Evolutionary conservation across 495 filamentous ascomycete species (phyloP), one percentile per base, ranked within the genome.

Genomic region (Annulohypoxylon stygium): DNA sequence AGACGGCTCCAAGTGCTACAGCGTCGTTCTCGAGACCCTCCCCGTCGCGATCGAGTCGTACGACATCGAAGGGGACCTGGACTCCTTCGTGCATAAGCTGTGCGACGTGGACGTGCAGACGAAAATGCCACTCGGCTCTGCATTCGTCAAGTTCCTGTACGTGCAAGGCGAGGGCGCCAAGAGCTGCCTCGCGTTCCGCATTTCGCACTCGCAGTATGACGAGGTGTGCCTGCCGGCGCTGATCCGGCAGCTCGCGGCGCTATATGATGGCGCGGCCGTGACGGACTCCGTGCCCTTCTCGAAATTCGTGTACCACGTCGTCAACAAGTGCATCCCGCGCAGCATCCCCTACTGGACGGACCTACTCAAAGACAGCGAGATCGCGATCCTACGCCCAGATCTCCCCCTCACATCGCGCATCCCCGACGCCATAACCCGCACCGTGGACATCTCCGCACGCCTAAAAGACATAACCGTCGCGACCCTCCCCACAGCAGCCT

Each of bases 151-250:
- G 62, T 89, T 91, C 76, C 83, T 88, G 48, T 83, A 90, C 53
- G 82, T 91, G 65, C 83, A 83, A 60, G 82, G 84, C 67, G 84
- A 83, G 59, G 76, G 77, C 7, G 83, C 79, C 12, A 78, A 85
- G 41, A 82, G 88, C 75, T 86, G 85, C n/a, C 89, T 94, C 48
- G 78, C 88, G 62, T 83, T 94, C 57, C 85, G 90, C 4, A 83
- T 93, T 4, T 93, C 90, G 0, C 92, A 94, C 76, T 90, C 92
- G 0, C 92, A 93, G 63, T 94, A 91, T 73, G 92, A 93, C 71
- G 92, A 90, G 39, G 85, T 93, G 0, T 93, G 87, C 73, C 83
- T 94, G 4, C 86, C 90, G 0, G 83, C 83, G 36, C 86, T 93
- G 16, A 84, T 92, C 60, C 84, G 45, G 37, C 79, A 85, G 65